Evolutionary conservation across 352 stramenopile species (phyloP), one percentile per base, ranked within the genome.

Genomic region (Thraustotheca clavata): DNA sequence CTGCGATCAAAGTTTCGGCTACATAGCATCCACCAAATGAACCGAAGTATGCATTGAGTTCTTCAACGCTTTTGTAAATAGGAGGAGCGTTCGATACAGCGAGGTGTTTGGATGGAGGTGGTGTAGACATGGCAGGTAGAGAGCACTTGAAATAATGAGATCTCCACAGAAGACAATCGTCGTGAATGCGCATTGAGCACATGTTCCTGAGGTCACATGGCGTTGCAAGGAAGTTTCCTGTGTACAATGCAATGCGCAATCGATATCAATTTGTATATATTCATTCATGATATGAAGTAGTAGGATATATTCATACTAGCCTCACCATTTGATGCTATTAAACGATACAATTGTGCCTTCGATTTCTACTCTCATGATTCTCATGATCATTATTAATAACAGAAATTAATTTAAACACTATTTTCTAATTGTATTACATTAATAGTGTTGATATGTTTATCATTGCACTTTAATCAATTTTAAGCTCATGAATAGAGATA

Each of bases 1-100:
- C 95, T 67, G 98, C 89, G 62, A 97, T 96, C 26, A 99, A 76
- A 36, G 95, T 99, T 78, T 99, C 96, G 33, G 96, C 95, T 67
- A 99, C 97, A 75, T 97, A 99, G 67, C 96, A 96, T 59, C 97
- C 96, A 26, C 96, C 96, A 76, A 98, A 99, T 59, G 91, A 68
- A 38, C 90, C 89, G 71, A 97, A 97, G 79, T 96, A 91, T 35
- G 79, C 80, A 63, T 80, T 77, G 4, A 91, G 67, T 61, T 91
- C 75, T 8, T 87, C 77, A 4, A 59, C 70, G 5, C 71, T 83
- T 12, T 62, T 63, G 72, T 90, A 92, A 16, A 86, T 71, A 12
- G 80, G 83, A 43, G 83, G 80, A n/a, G 80, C 79, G 32, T 92
- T 92, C 27, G 79, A 87, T 35, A 90, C 73, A 46, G 75, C 71